phyloP scores from a whole-genome alignment of 106 monocot genomes.

The Allium cepa region DNA sequence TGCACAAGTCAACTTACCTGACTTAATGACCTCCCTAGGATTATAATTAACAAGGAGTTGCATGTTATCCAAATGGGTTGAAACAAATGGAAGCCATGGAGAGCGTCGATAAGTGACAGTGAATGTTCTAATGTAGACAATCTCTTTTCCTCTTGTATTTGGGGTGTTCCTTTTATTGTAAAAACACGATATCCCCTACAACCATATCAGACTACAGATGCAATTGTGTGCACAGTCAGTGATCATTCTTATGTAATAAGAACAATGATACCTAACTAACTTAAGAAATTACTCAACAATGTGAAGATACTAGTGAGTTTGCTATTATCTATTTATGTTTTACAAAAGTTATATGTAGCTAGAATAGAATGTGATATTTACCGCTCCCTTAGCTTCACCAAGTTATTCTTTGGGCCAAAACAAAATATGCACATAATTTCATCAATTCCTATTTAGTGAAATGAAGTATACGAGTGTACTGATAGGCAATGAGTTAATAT shows the following conservation, averaged over 20 bases:
- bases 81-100: conserved; percentile 85
- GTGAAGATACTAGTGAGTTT: no score
- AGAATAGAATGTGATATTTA: conserved; percentile 7
- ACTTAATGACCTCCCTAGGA: conserved; percentile 87
- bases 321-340: no score
- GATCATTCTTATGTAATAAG: no score
- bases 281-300: no score
- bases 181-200: conserved; percentile 89
- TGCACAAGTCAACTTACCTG: conserved; percentile 26
- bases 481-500: no score
- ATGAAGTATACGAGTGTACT: no score
- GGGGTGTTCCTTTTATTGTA: conserved; percentile 86
- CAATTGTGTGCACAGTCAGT: background rate
- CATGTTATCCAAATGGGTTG: conserved; percentile 76
- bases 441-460: no score
- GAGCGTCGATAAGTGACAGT: conserved; percentile 67
- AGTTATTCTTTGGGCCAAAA: conserved; percentile 74
- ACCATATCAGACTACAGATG: conserved; percentile 58
- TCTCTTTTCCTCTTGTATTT: conserved; percentile 93
- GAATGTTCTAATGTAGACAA: conserved; percentile 78
- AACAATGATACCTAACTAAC: no score
- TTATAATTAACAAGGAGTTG: conserved; percentile 85
- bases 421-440: no score
- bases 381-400: conserved; percentile 97
- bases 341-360: no score